Evolutionary conservation across 495 filamentous ascomycete genomes (phyloP).

Genomic region (Neurospora cerealis): DNA sequence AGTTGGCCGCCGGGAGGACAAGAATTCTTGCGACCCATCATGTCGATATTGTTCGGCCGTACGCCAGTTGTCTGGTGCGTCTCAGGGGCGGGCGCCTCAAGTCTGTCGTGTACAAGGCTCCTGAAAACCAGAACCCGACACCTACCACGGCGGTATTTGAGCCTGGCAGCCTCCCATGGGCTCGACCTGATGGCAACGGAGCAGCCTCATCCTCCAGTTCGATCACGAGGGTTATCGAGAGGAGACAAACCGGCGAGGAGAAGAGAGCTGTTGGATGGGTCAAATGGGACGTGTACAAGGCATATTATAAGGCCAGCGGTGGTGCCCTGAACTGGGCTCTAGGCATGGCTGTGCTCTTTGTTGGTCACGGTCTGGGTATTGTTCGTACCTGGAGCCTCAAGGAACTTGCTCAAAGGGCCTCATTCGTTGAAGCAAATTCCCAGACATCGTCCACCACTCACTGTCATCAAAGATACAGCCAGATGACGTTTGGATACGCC

Average conservation of each 20-base stretch:
- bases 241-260: neutral
- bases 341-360: constrained; percentile 32
- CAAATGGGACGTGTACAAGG: constrained; percentile 43
- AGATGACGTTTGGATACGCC: neutral
- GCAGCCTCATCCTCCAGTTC: constrained; percentile 26
- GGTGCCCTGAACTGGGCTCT: constrained; percentile 44
- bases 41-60: constrained; percentile 42
- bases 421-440: neutral
- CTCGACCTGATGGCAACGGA: constrained; percentile 14
- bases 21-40: constrained; percentile 46
- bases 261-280: constrained; percentile 44
- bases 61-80: constrained; percentile 51
- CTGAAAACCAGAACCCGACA: constrained; percentile 27
- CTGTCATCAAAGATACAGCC: neutral
- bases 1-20: constrained; percentile 35
- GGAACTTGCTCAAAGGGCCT: constrained; percentile 20
- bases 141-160: constrained; percentile 32
- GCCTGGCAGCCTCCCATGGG: neutral
- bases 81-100: constrained; percentile 49
- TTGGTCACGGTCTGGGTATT: constrained; percentile 32
- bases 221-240: constrained; percentile 31
- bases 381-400: constrained; percentile 22
- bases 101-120: constrained; percentile 38
- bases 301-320: constrained; percentile 49
- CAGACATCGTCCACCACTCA: neutral